Conservation (phyloP, 192 early-diverging fungal species). For the Entomortierella beljakovae region DNA sequence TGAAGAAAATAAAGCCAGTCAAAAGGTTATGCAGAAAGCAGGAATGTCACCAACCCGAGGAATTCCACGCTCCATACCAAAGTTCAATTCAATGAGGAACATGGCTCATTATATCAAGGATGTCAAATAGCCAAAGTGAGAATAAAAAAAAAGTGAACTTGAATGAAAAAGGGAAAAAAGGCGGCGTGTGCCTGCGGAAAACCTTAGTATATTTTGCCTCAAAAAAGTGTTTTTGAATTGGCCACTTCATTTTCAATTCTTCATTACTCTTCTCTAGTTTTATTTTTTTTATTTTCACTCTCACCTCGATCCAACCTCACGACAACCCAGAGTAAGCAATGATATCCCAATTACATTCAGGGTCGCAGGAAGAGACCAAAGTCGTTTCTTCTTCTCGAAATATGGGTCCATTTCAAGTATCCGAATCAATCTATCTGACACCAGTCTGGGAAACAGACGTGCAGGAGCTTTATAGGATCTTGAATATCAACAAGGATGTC, state of each 20-base stretch:
- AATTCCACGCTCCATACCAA: conserved; percentile 25
- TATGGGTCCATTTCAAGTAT: conserved; percentile 23
- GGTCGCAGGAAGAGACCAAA: not conserved
- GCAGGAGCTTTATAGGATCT: conserved; percentile 17
- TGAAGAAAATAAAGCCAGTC: conserved; percentile 21
- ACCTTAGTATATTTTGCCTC: too few species aligned
- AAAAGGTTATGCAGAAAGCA: conserved; percentile 15
- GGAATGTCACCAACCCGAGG: conserved; percentile 17
- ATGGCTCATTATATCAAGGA: conserved; percentile 25
- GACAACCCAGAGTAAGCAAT: not conserved
- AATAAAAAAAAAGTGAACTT: too few species aligned
- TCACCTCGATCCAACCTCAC: too few species aligned
- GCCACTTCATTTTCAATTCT: too few species aligned
- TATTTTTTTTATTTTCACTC: too few species aligned
- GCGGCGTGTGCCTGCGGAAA: too few species aligned
- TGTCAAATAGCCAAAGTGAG: too few species aligned
- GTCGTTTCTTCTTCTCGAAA: too few species aligned
- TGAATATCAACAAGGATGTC: conserved; percentile 30
- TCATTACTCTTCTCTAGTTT: too few species aligned
- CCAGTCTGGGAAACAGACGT: conserved; percentile 12
- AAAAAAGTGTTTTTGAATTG: too few species aligned
- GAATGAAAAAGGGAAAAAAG: too few species aligned
- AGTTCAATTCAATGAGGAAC: conserved; percentile 24
- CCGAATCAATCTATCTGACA: conserved; percentile 16
- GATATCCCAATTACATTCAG: not conserved